Percentiles rank a stretch among this genome's conserved stretches.
Conservation (phyloP, 2,329 filamentous ascomycete genomes). For the Clonostachys rosea region DNA sequence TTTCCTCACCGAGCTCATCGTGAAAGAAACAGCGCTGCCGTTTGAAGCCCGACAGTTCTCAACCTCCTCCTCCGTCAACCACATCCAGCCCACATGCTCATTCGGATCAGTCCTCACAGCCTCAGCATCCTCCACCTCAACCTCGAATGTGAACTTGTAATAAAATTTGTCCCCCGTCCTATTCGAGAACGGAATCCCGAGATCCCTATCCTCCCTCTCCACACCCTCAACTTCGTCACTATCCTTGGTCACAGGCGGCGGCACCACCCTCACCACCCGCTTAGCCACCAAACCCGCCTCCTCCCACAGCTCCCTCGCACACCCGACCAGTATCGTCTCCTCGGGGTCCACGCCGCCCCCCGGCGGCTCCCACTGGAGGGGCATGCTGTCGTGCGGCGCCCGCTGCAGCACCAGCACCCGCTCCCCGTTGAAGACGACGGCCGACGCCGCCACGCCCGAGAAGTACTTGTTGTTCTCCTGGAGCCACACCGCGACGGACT, state of each 20-base stretch:
- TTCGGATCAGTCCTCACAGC: conserved; percentile 27
- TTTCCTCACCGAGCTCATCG: no score
- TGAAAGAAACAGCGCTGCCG: no score
- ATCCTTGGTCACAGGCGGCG: conserved; percentile 7
- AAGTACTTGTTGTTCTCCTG: conserved; percentile 2
- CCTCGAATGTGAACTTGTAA: conserved; percentile 27
- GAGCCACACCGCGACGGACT: neutral
- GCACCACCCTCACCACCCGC: conserved; percentile 17
- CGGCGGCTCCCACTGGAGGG: conserved; percentile 41
- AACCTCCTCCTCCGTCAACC: conserved; percentile 31
- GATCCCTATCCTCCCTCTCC: conserved; percentile 7
- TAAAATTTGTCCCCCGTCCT: conserved; percentile 19
- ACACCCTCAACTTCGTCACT: conserved; percentile 6
- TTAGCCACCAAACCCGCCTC: conserved; percentile 32
- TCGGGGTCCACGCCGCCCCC: conserved; percentile 39
- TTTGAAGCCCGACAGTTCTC: neutral
- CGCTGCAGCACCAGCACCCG: conserved; percentile 41
- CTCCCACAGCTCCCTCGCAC: conserved; percentile 42
- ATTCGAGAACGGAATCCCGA: conserved; percentile 23
- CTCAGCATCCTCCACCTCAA: conserved; percentile 16
- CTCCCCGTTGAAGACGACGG: conserved; percentile 25
- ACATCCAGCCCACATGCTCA: conserved; percentile 33
- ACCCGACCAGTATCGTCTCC: conserved; percentile 36
- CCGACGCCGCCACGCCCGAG: conserved; percentile 21
- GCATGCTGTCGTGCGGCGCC: conserved; percentile 35